These are phyloP conservation scores for Globisporangium nagaii DNA, from an alignment of 352 stramenopile genomes.

Conservation along the genomic window DNA sequence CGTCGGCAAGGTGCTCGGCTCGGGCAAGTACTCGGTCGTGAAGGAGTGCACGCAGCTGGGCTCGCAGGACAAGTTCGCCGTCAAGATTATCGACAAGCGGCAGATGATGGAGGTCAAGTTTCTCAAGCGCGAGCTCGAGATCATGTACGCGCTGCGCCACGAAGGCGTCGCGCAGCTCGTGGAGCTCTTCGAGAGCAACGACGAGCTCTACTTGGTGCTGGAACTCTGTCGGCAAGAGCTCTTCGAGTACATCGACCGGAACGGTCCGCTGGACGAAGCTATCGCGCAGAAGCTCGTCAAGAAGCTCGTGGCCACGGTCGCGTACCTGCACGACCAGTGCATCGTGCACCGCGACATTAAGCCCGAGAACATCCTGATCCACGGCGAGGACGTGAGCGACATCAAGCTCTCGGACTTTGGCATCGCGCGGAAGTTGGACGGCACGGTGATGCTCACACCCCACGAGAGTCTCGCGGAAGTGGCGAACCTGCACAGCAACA, in stretches of 20 bases:
- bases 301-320: conserved; percentile 71
- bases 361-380: conserved; percentile 79
- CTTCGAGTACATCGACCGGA: conserved; percentile 77
- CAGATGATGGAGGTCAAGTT: conserved; percentile 80
- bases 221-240: conserved; percentile 77
- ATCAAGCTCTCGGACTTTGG: conserved; percentile 84
- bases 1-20: conserved; percentile 51
- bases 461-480: conserved; percentile 71
- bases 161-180: conserved; percentile 72
- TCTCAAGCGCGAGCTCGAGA: conserved; percentile 83
- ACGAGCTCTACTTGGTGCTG: conserved; percentile 78
- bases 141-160: conserved; percentile 73
- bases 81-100: conserved; percentile 84
- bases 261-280: conserved; percentile 64
- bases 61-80: conserved; percentile 35
- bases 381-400: conserved; percentile 54
- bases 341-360: conserved; percentile 87
- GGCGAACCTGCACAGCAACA: conserved; percentile 33
- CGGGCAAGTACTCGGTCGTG: conserved; percentile 77
- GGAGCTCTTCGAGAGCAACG: conserved; percentile 72
- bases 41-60: conserved; percentile 44
- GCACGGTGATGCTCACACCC: conserved; percentile 49
- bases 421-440: conserved; percentile 71
- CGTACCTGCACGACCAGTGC: conserved; percentile 78
- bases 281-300: conserved; percentile 62